Evolutionary conservation across 2,329 filamentous ascomycete genomes (phyloP), one percentile per base, ranked within the genome.

Genomic region (Leptographium galeiforme): DNA sequence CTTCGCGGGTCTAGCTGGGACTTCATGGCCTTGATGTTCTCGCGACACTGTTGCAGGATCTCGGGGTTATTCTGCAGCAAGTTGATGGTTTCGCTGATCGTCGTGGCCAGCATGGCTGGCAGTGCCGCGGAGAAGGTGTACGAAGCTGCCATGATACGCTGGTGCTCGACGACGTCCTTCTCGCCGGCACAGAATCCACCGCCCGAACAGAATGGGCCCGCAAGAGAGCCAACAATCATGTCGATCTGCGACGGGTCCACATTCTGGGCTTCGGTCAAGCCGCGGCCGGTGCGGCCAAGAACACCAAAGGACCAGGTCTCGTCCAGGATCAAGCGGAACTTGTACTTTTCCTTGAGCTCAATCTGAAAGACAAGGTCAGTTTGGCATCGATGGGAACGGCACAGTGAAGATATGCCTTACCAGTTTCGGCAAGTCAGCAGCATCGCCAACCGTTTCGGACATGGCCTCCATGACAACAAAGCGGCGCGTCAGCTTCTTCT

Each of bases 241-340:
- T 98, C 93, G 50, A 98, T 84, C 64, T 95, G 87, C 11, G 85
- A 81, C 0, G 91, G 83, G 66, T 97, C 93, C 18, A 98, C 91
- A 61, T 97, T 95, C 65, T 97, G 93, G 7, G 91, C 88, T 72
- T 98, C 94, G 0, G 93, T 97, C 41, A 97, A 76, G 55, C 93
- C 93, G 51, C 89, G 84, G 19, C 93, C 94, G 32, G 89, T 95
- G 57, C 89, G 80, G 48, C 93, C 93, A 6, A 98, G 78, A 18
- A 97, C 87, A 56, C 91, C 94, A 66, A 97, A 98, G 1, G 90
- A 96, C 85, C 88, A 95, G 1, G 90, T 95, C 73, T 98, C 93
- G 67, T 98, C 93, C 40, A 98, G 82, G 59, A 97, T 95, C 54
- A 98, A 80, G 62, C 93, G 89, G 74, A 97, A 98, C 72, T 96